Evolutionary conservation across 1,139 yeast genomes (phyloP).

Genomic region (Kazachstania sp.): DNA sequence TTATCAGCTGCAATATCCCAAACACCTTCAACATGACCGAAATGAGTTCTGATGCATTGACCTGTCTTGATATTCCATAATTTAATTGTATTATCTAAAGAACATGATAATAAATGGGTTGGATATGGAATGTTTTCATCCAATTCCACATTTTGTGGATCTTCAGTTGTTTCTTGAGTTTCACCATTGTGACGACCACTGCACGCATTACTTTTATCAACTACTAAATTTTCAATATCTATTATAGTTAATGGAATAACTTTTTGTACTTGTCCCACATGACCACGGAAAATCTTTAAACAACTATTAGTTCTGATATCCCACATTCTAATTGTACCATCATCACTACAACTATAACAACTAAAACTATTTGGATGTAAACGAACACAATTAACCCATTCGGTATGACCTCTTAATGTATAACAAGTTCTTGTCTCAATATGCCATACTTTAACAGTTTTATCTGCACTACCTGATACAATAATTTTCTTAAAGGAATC

Average conservation of each 20-base stretch:
- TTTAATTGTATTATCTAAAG: slow-evolving; percentile 88
- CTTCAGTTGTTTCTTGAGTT: not conserved
- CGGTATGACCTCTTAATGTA: slow-evolving; percentile 86
- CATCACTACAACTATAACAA: slow-evolving; percentile 83
- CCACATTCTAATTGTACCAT: slow-evolving; percentile 92
- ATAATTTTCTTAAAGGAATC: slow-evolving; percentile 63
- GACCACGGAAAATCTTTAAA: slow-evolving; percentile 55
- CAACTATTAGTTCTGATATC: slow-evolving; percentile 75
- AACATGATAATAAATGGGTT: slow-evolving; percentile 76
- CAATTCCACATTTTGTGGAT: slow-evolving; percentile 3
- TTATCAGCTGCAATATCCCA: slow-evolving; percentile 96
- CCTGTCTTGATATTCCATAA: slow-evolving; percentile 88
- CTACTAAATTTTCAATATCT: slow-evolving; percentile 35
- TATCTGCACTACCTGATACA: slow-evolving; percentile 90
- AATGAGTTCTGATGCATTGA: slow-evolving; percentile 81
- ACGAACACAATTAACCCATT: slow-evolving; percentile 85
- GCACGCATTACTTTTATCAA: slow-evolving; percentile 12
- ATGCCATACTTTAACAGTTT: slow-evolving; percentile 91
- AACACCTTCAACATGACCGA: slow-evolving; percentile 96
- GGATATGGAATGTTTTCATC: slow-evolving; percentile 41
- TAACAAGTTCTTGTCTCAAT: slow-evolving; percentile 88
- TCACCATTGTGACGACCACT: not conserved
- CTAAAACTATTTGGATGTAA: slow-evolving; percentile 73
- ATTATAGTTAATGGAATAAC: slow-evolving; percentile 70
- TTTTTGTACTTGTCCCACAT: slow-evolving; percentile 78